Conservation (phyloP, 345 rosid genomes). For the Salix caprea region DNA sequence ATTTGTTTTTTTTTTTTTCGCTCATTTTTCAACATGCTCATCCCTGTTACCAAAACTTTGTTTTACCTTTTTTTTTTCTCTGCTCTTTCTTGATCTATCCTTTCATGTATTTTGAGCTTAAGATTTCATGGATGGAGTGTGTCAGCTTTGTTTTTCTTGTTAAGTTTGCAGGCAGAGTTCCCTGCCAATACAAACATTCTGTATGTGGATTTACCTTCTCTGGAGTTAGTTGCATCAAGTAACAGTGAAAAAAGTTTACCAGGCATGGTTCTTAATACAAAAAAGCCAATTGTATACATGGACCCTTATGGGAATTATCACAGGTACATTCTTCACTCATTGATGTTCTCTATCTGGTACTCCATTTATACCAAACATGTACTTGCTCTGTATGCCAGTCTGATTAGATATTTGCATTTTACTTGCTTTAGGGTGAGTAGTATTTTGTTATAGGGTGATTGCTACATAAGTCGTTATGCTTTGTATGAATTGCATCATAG, state of each 20-base stretch:
- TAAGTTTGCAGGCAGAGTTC: constrained; percentile 68
- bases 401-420: background rate
- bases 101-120: constrained; percentile 3
- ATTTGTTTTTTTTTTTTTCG: background rate
- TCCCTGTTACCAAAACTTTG: background rate
- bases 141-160: constrained; percentile 18
- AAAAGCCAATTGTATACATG: constrained; percentile 54
- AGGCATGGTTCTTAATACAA: constrained; percentile 73
- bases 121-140: constrained; percentile 1
- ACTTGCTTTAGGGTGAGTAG: background rate
- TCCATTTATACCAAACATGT: background rate
- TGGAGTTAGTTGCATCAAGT: constrained; percentile 61
- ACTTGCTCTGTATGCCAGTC: background rate
- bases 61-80: background rate
- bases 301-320: constrained; percentile 63
- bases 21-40: background rate
- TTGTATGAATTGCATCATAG: background rate
- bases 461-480: background rate
- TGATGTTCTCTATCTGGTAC: background rate
- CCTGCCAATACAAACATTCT: constrained; percentile 96
- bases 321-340: constrained; percentile 44
- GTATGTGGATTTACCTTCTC: constrained; percentile 69
- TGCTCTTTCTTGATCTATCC: background rate
- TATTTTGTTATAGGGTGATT: background rate
- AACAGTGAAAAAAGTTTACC: constrained; percentile 65